phyloP scores from a whole-genome alignment of 768 basidiomycete species.

The Pilatotrama ljubarskyi region DNA sequence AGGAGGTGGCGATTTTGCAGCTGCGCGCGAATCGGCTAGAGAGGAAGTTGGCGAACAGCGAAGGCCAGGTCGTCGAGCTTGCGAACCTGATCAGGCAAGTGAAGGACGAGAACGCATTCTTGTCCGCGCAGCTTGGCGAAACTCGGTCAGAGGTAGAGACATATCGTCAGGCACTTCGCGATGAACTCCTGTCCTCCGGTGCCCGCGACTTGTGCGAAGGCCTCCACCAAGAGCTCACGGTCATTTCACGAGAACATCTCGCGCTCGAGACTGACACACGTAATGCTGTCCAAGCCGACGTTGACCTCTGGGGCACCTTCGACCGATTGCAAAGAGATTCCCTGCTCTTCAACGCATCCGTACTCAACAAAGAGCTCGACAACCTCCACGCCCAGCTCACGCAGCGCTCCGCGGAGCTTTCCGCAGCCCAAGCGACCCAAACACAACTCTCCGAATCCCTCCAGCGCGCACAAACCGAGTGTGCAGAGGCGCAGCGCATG shows the following conservation, averaged over 20 bases:
- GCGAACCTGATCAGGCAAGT: constrained; percentile 60
- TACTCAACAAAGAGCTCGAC: constrained; percentile 24
- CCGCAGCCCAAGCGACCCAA: constrained; percentile 41
- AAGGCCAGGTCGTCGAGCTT: constrained; percentile 65
- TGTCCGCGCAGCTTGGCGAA: constrained; percentile 32
- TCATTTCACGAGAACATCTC: background rate
- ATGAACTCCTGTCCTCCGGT: background rate
- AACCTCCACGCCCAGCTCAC: constrained; percentile 16
- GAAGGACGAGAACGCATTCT: constrained; percentile 51
- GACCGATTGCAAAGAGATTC: constrained; percentile 23
- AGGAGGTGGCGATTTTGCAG: constrained; percentile 41
- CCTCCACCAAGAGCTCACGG: background rate
- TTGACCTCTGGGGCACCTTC: constrained; percentile 19
- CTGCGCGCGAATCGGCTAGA: constrained; percentile 54
- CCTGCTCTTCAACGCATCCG: constrained; percentile 21
- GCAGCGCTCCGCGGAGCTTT: constrained; percentile 38
- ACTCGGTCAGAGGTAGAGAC: constrained; percentile 22
- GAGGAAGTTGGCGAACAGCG: constrained; percentile 67
- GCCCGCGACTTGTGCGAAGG: background rate
- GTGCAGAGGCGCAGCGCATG: constrained; percentile 22
- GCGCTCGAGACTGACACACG: background rate
- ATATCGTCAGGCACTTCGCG: constrained; percentile 12
- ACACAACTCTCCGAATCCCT: constrained; percentile 45
- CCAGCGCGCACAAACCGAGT: constrained; percentile 29
- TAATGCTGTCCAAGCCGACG: constrained; percentile 1